Conservation (phyloP, 140 eudicot genomes). For the Oenanthe javanica region DNA sequence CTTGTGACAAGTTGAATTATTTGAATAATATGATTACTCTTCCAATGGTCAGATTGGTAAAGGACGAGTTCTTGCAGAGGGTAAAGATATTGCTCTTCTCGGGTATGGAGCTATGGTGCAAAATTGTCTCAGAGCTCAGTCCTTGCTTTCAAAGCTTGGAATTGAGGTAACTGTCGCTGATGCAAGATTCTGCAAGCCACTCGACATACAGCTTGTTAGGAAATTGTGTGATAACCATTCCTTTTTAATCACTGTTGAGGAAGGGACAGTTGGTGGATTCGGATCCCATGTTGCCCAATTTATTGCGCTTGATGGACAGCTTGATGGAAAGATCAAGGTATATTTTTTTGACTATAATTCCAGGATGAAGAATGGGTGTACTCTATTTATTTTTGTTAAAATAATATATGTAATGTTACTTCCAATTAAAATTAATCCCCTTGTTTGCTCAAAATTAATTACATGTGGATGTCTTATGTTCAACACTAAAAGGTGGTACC, state of each 20-base stretch:
- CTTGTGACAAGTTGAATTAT: neutral
- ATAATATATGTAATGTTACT: neutral
- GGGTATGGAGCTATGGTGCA: conserved; percentile 90
- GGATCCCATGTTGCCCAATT: conserved; percentile 96
- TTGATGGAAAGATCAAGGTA: conserved; percentile 86
- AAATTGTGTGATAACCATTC: conserved; percentile 65
- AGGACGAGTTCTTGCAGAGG: conserved; percentile 65
- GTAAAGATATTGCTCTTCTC: conserved; percentile 65
- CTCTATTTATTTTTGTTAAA: neutral
- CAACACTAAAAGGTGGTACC: neutral
- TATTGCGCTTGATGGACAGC: conserved; percentile 81
- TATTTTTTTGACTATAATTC: conserved; percentile 6
- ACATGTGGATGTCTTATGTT: neutral
- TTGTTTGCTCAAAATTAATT: neutral
- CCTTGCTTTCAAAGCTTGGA: conserved; percentile 74
- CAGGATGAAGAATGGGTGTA: neutral
- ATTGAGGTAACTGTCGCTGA: conserved; percentile 88
- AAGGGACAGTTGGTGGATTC: conserved; percentile 90
- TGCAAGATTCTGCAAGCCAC: conserved; percentile 97
- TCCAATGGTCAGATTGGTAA: conserved; percentile 49
- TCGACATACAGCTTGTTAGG: conserved; percentile 73
- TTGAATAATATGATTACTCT: neutral
- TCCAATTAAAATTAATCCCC: neutral
- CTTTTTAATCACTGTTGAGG: conserved; percentile 82
- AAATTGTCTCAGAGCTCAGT: conserved; percentile 76